Evolutionary conservation across 2,329 filamentous ascomycete species (phyloP).

Genomic region (Neocucurbitaria cava): DNA sequence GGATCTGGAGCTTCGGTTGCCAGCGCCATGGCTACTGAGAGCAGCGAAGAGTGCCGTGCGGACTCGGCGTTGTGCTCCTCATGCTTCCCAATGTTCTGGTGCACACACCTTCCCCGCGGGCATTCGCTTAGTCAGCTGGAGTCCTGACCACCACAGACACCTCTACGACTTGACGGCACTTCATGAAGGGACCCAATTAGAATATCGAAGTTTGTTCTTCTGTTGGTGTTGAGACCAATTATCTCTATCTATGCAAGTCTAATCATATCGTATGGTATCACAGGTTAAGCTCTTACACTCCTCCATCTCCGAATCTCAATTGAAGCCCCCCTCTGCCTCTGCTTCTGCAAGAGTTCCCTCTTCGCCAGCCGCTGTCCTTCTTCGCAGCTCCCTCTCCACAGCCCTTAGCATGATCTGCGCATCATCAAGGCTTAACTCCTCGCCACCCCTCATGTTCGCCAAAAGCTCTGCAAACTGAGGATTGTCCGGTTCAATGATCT

Average conservation of each 20-base stretch:
- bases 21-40: slow-evolving; percentile 46
- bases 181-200: neutral
- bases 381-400: slow-evolving; percentile 20
- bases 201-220: neutral
- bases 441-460: slow-evolving; percentile 22
- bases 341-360: neutral
- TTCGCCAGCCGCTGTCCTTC: slow-evolving; percentile 10
- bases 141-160: neutral
- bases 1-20: slow-evolving; percentile 64
- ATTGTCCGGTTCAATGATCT: slow-evolving; percentile 26
- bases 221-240: slow-evolving; percentile 27
- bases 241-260: slow-evolving; percentile 16
- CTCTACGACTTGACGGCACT: neutral
- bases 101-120: slow-evolving; percentile 10
- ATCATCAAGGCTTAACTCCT: slow-evolving; percentile 22
- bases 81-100: neutral
- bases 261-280: slow-evolving; percentile 23
- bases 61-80: slow-evolving; percentile 1
- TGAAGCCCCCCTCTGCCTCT: slow-evolving; percentile 9
- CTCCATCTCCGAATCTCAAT: neutral
- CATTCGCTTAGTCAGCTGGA: slow-evolving; percentile 23
- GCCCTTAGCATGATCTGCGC: slow-evolving; percentile 26
- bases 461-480: slow-evolving; percentile 27
- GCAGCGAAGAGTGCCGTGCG: neutral
- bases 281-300: slow-evolving; percentile 18